Evolutionary conservation across 164 flowering plant species (phyloP), one percentile per base, ranked within the genome.

Genomic region (Sedum album): DNA sequence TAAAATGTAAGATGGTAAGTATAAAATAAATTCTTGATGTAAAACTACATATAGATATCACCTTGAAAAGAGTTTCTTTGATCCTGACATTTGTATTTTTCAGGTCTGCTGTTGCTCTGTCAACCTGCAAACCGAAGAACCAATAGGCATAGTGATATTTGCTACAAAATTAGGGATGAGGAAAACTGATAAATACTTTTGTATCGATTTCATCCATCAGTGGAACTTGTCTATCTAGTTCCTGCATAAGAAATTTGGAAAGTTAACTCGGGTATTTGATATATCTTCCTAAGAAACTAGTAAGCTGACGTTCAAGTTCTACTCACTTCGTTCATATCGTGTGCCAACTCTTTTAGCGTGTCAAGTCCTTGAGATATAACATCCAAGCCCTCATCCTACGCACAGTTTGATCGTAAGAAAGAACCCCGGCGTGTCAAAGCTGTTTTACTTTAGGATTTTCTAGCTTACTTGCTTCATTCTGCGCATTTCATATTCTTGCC

Each of bases 311-410:
- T 4, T 4, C 5, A 2, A 42, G 11, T 42, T 4, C 46, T 42
- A 42, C 46, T 42, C 10, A 42, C 11, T 42, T 42, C 46, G 15
- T 42, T 42, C 46, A 42, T 42, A 42, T 42, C 46, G 10, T 42
- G 46, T 14, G 46, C 46, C 46, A 42, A 42, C 46, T 42, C 46
- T 69, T 83, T 82, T 73, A 83, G 71, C 8, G 79, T 77, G 28
- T 77, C 85, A 66, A 83, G 62, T 18, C 87, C 85, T 46, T 82
- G 80, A 11, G 83, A 80, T 74, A 83, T 82, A 46, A 79, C 1
- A 70, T 80, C 87, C 41, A 83, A 75, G 25, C 87, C 87, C 76
- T 83, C 65, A 69, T 83, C 87, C 87, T 83, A 70, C 14, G 9
- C 23, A 67, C 7, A 35, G 31, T 33, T 33, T 55, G 63, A 39